phyloP scores from a whole-genome alignment of 2,329 filamentous ascomycete genomes.

The Arachnomyces sp. region DNA sequence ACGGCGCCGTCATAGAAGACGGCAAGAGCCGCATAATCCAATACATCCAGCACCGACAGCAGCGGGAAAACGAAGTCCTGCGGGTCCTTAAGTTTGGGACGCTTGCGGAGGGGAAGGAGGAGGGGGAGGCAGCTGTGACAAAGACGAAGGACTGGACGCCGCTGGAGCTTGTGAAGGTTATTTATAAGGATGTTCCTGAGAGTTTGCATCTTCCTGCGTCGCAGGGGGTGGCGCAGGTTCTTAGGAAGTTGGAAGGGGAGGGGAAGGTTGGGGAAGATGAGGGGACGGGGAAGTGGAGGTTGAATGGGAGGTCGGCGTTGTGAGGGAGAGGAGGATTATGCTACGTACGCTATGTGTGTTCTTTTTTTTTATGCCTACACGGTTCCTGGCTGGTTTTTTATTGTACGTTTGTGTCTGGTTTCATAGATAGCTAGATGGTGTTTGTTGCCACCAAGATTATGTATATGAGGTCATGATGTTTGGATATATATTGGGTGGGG shows the following conservation, averaged over 20 bases:
- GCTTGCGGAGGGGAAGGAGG: slow-evolving; percentile 18
- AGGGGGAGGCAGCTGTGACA: slow-evolving; percentile 23
- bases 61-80: slow-evolving; percentile 71
- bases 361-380: not conserved
- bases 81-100: slow-evolving; percentile 48
- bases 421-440: too few relatives aligned
- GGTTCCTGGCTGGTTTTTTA: too few relatives aligned
- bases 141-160: slow-evolving; percentile 49
- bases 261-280: slow-evolving; percentile 49
- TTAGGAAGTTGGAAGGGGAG: slow-evolving; percentile 69
- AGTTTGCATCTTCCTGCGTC: slow-evolving; percentile 68
- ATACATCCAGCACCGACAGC: slow-evolving; percentile 72
- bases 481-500: too few relatives aligned
- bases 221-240: slow-evolving; percentile 65
- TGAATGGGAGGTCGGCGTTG: slow-evolving; percentile 24
- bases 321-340: slow-evolving; percentile 13
- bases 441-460: not conserved
- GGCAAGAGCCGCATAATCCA: slow-evolving; percentile 64
- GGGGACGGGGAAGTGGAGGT: slow-evolving; percentile 22
- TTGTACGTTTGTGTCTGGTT: too few relatives aligned
- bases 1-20: slow-evolving; percentile 70
- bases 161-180: slow-evolving; percentile 77
- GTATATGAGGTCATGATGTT: too few relatives aligned
- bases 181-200: slow-evolving; percentile 73
- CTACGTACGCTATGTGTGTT: not conserved